Conservation (phyloP, 2,329 filamentous ascomycete genomes). For the Cyanodermella asteris region DNA sequence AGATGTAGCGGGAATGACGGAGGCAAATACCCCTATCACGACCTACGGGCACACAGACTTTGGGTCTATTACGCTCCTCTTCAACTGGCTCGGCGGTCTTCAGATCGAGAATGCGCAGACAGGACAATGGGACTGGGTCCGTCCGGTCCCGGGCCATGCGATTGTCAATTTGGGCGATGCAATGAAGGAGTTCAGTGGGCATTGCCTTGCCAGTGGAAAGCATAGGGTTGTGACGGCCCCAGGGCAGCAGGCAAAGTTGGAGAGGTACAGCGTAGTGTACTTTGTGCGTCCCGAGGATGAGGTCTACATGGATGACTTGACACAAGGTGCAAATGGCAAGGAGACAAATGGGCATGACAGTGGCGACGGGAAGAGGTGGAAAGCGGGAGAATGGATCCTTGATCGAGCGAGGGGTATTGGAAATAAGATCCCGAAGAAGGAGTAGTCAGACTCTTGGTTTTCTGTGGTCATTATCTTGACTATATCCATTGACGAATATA, state of each 20-base stretch:
- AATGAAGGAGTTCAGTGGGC: constrained; percentile 15
- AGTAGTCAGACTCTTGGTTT: no score
- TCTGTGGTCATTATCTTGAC: no score
- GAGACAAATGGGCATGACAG: no score
- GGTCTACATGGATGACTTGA: no score
- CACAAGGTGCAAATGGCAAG: no score
- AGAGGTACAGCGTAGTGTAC: neutral
- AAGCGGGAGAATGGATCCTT: no score
- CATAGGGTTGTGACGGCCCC: neutral
- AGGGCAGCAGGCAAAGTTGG: neutral
- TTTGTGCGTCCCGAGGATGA: neutral
- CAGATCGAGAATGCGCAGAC: constrained; percentile 18
- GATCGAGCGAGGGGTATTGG: no score
- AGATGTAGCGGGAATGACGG: no score
- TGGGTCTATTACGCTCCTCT: constrained; percentile 32
- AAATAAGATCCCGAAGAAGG: no score
- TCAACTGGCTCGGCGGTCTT: constrained; percentile 33
- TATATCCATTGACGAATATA: no score
- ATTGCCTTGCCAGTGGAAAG: constrained; percentile 2
- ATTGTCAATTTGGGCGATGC: constrained; percentile 23
- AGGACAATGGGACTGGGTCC: constrained; percentile 28
- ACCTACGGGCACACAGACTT: constrained; percentile 36
- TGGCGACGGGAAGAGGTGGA: no score
- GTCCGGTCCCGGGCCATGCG: constrained; percentile 26
- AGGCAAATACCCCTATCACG: constrained; percentile 22